Evolutionary conservation across 2,329 filamentous ascomycete species (phyloP), one percentile per base, ranked within the genome.

Genomic region (Purpureocillium lavendulum): DNA sequence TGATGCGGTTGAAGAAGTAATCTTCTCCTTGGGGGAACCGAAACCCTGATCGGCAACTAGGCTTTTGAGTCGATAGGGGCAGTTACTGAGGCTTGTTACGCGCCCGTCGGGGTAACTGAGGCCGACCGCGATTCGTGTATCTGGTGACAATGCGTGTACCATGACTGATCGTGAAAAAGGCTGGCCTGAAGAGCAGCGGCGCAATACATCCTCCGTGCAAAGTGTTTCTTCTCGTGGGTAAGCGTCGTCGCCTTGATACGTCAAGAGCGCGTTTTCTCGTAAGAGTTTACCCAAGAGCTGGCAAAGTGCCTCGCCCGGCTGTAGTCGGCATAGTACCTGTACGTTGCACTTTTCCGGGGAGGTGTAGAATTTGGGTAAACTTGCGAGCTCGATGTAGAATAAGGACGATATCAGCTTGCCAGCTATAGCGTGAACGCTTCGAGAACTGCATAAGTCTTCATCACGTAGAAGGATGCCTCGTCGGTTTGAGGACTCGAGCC

Each of bases 301-400:
- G 15, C 39, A 31, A 15, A 42, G 33, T 26, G 17, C 18, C 15
- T 39, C 4, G n/a, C 35, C 18, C n/a, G 18, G 40, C 7, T 11
- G 17, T 4, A 42, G 9, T 11, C 36, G 12, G 24, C 29, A 42
- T 7, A 3, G n/a, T 30, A 42, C 6, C 15, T 33, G 6, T n/a
- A 42, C 16, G 9, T 11, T 16, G 12, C 10, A 40, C 11, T 35
- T 21, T 11, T 35, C 18, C 12, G n/a, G 35, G 4, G 18, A 40
- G 12, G 16, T 33, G 17, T 43, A 43, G 28, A 43, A 43, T 1
- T 28, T 9, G n/a, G 35, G 38, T 13, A 33, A 5, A 18, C 15
- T 21, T 10, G 24, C 24, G 13, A 43, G 38, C 31, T 43, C 26
- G 12, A 43, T 38, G 28, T 38, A 43, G 18, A 43, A 43, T 8